A percentile compares a stretch with the other conserved stretches of the same genome.
phyloP scores from a whole-genome alignment of 148 eudicot species.

The Rhododendron williamsianum region DNA sequence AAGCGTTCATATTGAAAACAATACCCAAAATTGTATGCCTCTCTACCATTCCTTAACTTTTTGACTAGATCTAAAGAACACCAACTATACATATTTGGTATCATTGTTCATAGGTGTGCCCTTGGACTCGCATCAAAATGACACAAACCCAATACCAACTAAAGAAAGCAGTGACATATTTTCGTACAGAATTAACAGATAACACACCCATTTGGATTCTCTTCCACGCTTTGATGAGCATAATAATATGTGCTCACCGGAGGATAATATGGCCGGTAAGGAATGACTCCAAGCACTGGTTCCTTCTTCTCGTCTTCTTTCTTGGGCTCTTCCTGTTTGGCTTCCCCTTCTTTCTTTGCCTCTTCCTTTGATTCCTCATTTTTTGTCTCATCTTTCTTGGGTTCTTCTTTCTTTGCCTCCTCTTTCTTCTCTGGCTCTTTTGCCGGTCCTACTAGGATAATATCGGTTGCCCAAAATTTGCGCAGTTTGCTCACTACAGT shows the following conservation, averaged over 20 bases:
- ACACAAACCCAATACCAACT: neutral
- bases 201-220: conserved; percentile 39
- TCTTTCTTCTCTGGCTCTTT: conserved; percentile 43
- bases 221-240: conserved; percentile 29
- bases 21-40: neutral
- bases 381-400: conserved; percentile 28
- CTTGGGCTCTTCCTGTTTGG: conserved; percentile 22
- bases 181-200: conserved; percentile 23
- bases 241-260: conserved; percentile 25
- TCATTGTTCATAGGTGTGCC: neutral
- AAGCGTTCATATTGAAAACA: neutral
- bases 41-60: neutral
- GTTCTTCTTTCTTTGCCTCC: conserved; percentile 36
- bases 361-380: conserved; percentile 27
- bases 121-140: neutral
- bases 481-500: conserved; percentile 44
- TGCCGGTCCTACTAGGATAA: conserved; percentile 48
- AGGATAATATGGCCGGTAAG: conserved; percentile 31
- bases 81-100: conserved; percentile 1
- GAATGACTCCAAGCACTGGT: conserved; percentile 15
- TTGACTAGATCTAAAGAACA: neutral
- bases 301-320: conserved; percentile 20
- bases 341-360: conserved; percentile 23
- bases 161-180: neutral
- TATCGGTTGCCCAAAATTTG: conserved; percentile 41